A percentile compares a stretch with the other conserved stretches of the same genome.
Conservation (phyloP, 1,139 yeast genomes). For the Arxiozyma telluris region DNA sequence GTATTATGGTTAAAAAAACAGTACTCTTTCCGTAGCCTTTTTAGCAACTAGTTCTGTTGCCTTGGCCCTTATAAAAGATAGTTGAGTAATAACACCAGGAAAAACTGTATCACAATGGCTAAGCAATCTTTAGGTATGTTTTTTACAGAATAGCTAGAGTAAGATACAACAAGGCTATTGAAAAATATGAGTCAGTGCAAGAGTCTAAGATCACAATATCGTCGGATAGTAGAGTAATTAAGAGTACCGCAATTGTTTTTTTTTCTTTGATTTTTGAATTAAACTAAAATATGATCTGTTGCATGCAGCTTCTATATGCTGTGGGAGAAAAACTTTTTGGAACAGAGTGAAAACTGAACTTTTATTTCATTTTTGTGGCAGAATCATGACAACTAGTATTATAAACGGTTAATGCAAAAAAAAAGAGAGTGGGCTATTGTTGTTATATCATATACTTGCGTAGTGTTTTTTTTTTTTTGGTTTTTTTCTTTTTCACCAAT, state of each 20-base stretch:
- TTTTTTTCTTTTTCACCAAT: too few relatives aligned
- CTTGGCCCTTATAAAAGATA: not conserved
- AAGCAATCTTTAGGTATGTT: slow-evolving; percentile 40
- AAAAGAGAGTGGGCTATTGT: not conserved
- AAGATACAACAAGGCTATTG: not conserved
- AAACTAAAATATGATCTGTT: too few relatives aligned
- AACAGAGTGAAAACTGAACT: not conserved
- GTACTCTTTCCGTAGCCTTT: not conserved
- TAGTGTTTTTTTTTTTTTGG: not conserved
- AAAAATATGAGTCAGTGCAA: not conserved
- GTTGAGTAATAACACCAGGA: slow-evolving; percentile 2
- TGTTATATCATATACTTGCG: not conserved
- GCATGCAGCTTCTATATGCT: not conserved
- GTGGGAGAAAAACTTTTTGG: not conserved
- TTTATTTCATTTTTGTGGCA: too few relatives aligned
- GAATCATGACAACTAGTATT: too few relatives aligned
- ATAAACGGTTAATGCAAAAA: too few relatives aligned
- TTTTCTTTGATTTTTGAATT: too few relatives aligned
- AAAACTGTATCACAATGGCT: slow-evolving; percentile 32
- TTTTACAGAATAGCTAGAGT: not conserved
- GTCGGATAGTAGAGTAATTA: too few relatives aligned
- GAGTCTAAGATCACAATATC: too few relatives aligned
- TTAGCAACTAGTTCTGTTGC: too few relatives aligned
- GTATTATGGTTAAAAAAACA: not conserved
- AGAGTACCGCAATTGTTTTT: not conserved